A percentile compares a stretch with the other conserved stretches of the same genome.
Conservation (phyloP, 768 basidiomycete genomes). For the Leccinum aurantiacum region DNA sequence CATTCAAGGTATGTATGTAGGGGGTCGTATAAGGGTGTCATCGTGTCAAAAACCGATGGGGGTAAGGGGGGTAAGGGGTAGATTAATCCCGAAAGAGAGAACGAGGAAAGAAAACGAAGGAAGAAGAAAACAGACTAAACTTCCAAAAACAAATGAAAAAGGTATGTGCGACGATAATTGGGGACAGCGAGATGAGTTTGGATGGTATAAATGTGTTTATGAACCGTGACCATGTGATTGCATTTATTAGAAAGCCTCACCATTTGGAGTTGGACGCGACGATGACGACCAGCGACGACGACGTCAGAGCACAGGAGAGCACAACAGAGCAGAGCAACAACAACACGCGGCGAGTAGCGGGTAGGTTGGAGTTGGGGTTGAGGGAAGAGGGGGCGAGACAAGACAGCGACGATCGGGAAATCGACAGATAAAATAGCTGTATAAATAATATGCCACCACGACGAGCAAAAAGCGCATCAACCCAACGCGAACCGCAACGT, state of each 20-base stretch:
- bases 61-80: neutral
- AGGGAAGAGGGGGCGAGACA: neutral
- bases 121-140: neutral
- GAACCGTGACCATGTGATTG: neutral
- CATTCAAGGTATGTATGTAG: neutral
- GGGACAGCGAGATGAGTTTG: neutral
- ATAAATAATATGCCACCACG: conserved; percentile 25
- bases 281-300: neutral
- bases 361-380: neutral
- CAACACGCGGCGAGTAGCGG: neutral
- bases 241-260: neutral
- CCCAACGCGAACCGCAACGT: conserved; percentile 34
- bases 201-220: neutral
- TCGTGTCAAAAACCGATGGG: neutral
- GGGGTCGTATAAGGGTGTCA: neutral
- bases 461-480: conserved; percentile 6
- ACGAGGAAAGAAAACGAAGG: neutral
- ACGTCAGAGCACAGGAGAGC: neutral
- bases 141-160: neutral
- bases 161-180: neutral
- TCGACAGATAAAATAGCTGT: conserved; percentile 24
- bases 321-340: neutral
- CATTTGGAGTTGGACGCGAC: neutral
- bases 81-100: neutral
- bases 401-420: neutral